Base-by-base conservation (phyloP, 2,329 filamentous ascomycete genomes). In the Penicillium freii region DNA sequence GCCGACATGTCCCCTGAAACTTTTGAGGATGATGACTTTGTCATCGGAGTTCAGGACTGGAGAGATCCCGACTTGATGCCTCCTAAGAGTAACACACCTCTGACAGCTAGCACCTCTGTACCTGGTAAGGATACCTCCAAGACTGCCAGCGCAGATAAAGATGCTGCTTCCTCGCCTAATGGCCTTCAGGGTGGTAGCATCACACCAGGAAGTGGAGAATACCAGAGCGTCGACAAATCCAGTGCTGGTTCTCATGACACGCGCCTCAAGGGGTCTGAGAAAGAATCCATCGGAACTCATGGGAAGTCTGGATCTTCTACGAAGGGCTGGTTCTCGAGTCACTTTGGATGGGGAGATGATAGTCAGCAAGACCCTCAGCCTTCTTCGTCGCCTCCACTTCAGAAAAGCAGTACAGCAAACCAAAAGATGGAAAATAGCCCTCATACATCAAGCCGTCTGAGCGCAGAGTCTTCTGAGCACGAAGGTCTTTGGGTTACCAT, bases 401-500 rank as follows among this genome's bases (percentile, higher is more conserved):
- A 57, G 9, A 61, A 45, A 29, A 50, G 40, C 21, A 27, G 23
- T 31, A 63, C 34, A 55, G 62, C 25, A 25, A 62, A 40, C 54
- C 64, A 23, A 60, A 69, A 58, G 56, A 64, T 19, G 56, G 59
- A 63, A 21, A 62, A 57, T 34, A 23, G 51, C n/a, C 34, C 56
- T 39, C 53, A 47, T 48, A 44, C 60, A 5, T 58, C 51, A 21
- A 58, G 40, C 34, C 61, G 57, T n/a, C 54, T 69, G 51, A 66
- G 71, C 19, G 66, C 68, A 45, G 69, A 77, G 29, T 73, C 72
- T 61, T 76, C 81, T 38, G 78, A 80, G 13, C 87, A 87, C 62
- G 87, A 94, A 66, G 93, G 92, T 2, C 83, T 99, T 5, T 97
- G 92, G 92, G 91, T 99, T n/a, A 96, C 94, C 8, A 85, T 99